Evolutionary conservation across 805 yeast genomes (phyloP), one percentile per base, ranked within the genome.

Genomic region (Lipomyces sp.): DNA sequence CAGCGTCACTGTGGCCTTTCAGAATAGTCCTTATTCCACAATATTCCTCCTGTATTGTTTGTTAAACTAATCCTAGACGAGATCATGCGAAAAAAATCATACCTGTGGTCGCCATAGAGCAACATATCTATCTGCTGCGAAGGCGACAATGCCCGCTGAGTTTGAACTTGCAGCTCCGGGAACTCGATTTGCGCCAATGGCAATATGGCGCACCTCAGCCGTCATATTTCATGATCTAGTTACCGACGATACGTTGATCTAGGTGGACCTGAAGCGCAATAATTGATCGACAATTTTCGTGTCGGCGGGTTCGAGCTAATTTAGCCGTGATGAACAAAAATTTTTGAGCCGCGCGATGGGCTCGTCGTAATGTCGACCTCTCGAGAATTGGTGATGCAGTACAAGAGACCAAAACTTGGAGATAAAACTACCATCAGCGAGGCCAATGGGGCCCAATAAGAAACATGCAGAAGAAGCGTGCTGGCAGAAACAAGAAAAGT

Each of bases 31-130:
- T 64, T 0, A 81, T 80, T 13, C 87, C 87, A 24, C 63, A 60
- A 63, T 33, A 63, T 45, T 2, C 56, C 35, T 43, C 47, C 54
- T 53, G 28, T 6, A 16, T 29, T 21, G n/a, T n/a, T n/a, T n/a
- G 3, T 24, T 26, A 28, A 28, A 28, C 11, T 28, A 28, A 28
- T 28, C 14, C 18, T 8, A 18, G 14, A 16, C 26, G 16, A 28
- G 22, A 35, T 10, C n/a, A n/a, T n/a, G n/a, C n/a, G n/a, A n/a
- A n/a, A n/a, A n/a, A n/a, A n/a, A 22, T 23, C 51, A 32, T 26
- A 70, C 70, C 18, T 77, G 63, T 1, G 90, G 86, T n/a, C 77
- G 69, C 82, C 88, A 84, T 34, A 86, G 65, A 0, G 91, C 88
- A 43, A 86, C 70, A 16, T 78, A 75, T 38, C 71, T 74, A 1